Evolutionary conservation across 2,329 filamentous ascomycete species (phyloP).

Genomic region (Ascochyta pisi): DNA sequence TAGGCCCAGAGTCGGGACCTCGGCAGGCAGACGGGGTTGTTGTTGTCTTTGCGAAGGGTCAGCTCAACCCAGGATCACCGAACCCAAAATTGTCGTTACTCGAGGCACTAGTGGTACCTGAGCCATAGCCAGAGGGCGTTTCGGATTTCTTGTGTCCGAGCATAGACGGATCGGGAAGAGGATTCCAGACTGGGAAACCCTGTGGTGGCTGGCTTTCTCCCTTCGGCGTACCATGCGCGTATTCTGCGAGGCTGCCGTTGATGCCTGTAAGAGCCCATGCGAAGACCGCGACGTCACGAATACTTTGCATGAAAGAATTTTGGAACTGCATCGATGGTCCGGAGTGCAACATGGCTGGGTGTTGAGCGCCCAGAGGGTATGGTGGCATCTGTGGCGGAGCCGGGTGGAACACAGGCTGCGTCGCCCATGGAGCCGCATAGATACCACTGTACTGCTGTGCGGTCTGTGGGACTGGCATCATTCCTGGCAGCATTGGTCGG

Average conservation of each 20-base stretch:
- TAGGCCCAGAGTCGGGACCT: background rate
- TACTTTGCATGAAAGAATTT: constrained; percentile 76
- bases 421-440: constrained; percentile 82
- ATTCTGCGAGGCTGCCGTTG: constrained; percentile 74
- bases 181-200: constrained; percentile 66
- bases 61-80: constrained; percentile 45
- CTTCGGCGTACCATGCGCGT: constrained; percentile 66
- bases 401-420: constrained; percentile 64
- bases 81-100: constrained; percentile 45
- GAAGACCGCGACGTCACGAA: constrained; percentile 86
- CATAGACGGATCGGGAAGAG: constrained; percentile 26
- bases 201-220: constrained; percentile 69
- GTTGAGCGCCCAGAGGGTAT: constrained; percentile 44
- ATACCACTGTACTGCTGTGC: constrained; percentile 59
- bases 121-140: constrained; percentile 46
- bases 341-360: constrained; percentile 55
- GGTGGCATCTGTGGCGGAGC: constrained; percentile 48
- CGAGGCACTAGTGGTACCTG: constrained; percentile 41
- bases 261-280: constrained; percentile 83
- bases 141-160: constrained; percentile 31
- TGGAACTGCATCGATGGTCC: constrained; percentile 52
- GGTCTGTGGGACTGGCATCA: constrained; percentile 29
- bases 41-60: constrained; percentile 7
- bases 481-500: constrained; percentile 68
- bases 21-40: background rate